phyloP scores from a whole-genome alignment of 1,139 yeast genomes.

The Schwanniomyces etchellsii region DNA sequence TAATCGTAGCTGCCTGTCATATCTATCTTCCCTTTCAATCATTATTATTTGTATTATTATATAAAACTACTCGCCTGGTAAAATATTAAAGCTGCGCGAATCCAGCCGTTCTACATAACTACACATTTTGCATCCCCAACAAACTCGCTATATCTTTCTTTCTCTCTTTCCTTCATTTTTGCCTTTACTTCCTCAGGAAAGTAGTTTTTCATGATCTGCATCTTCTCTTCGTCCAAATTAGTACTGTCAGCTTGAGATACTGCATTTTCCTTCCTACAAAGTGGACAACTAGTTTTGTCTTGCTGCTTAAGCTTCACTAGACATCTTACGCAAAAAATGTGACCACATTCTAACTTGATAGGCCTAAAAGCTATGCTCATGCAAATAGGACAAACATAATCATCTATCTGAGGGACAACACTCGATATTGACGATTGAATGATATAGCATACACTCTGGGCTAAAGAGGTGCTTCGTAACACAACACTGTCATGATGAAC shows the following conservation, averaged over 20 bases:
- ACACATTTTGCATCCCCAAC: conserved; percentile 9
- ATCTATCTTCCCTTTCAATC: conserved; percentile 43
- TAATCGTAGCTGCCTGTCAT: conserved; percentile 83
- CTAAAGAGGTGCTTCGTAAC: conserved; percentile 43
- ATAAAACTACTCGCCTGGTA: not conserved
- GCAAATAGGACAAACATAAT: conserved; percentile 70
- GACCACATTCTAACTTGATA: conserved; percentile 55
- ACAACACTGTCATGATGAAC: conserved; percentile 42
- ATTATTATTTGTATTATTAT: conserved; percentile 9
- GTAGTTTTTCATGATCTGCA: conserved; percentile 49
- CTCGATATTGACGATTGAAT: conserved; percentile 51
- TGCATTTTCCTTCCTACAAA: conserved; percentile 51
- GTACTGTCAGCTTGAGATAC: conserved; percentile 53
- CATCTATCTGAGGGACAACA: conserved; percentile 67
- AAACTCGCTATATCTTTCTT: conserved; percentile 40
- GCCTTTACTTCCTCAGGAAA: conserved; percentile 65
- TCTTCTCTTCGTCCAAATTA: conserved; percentile 52
- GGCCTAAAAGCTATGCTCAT: conserved; percentile 68
- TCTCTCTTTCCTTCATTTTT: conserved; percentile 54
- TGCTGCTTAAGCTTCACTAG: conserved; percentile 60
- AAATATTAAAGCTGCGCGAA: not conserved
- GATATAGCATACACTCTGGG: conserved; percentile 50
- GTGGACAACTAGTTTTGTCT: conserved; percentile 56
- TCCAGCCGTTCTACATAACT: conserved; percentile 7
- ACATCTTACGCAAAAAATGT: conserved; percentile 68